A percentile compares a stretch with the other conserved stretches of the same genome.
Conservation (phyloP, 495 filamentous ascomycete genomes). For the Lasiosphaeria ovina region DNA sequence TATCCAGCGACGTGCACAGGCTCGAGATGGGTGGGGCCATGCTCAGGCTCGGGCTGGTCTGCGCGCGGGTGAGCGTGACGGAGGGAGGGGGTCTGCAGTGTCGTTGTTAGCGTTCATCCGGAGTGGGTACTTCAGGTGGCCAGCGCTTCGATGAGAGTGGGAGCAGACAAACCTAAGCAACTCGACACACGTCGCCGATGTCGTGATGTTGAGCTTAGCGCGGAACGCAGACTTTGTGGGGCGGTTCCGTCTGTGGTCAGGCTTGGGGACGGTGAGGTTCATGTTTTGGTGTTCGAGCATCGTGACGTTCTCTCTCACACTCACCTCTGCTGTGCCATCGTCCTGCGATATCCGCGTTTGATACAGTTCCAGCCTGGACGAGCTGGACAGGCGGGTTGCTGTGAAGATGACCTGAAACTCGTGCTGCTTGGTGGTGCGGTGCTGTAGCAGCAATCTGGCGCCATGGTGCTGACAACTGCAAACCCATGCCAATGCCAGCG, state of each 20-base stretch:
- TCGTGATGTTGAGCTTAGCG: not conserved
- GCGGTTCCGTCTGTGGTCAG: not conserved
- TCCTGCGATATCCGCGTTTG: constrained; percentile 11
- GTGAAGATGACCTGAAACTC: constrained; percentile 30
- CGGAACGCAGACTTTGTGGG: not conserved
- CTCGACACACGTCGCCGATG: not conserved
- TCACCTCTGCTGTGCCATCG: not conserved
- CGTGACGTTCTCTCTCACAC: not conserved
- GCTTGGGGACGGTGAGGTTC: not conserved
- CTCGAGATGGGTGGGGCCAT: not conserved
- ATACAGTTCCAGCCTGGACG: constrained; percentile 8
- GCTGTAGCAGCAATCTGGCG: constrained; percentile 32
- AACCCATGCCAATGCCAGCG: constrained; percentile 22
- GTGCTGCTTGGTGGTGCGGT: constrained; percentile 23
- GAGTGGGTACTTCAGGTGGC: not conserved
- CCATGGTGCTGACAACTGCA: constrained; percentile 31
- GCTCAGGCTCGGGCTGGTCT: not conserved
- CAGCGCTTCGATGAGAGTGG: not conserved
- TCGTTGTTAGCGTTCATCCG: too few species aligned
- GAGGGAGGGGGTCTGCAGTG: not conserved
- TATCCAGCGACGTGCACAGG: not conserved
- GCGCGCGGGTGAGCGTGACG: not conserved
- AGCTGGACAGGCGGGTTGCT: not conserved
- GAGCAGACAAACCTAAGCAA: not conserved
- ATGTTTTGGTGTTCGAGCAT: not conserved